A percentile compares a stretch with the other conserved stretches of the same genome.
These are phyloP conservation scores for Emergomyces africanus DNA, from an alignment of 2,329 filamentous ascomycete species.

Conservation along the genomic window DNA sequence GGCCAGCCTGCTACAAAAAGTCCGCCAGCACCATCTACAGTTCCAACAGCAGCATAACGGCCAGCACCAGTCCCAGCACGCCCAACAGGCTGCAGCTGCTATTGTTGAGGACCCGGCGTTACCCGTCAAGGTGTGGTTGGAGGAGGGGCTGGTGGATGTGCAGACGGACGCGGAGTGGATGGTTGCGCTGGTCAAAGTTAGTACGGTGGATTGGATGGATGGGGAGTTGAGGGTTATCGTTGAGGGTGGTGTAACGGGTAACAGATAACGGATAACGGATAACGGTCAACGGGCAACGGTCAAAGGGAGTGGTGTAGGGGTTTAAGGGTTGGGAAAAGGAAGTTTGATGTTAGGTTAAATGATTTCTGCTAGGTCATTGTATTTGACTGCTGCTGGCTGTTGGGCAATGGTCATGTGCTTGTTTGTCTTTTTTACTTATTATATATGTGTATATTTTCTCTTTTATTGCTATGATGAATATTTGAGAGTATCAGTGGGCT, in stretches of 20 bases:
- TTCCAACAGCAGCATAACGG: constrained; percentile 9
- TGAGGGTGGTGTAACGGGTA: constrained; percentile 16
- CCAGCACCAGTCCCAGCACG: constrained; percentile 7
- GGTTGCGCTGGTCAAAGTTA: constrained; percentile 30
- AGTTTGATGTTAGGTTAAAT: not conserved
- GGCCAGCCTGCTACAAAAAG: constrained; percentile 18
- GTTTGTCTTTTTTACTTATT: no score
- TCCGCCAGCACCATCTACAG: constrained; percentile 19
- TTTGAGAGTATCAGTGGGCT: not conserved
- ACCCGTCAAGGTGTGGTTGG: constrained; percentile 28
- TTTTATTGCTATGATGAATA: not conserved
- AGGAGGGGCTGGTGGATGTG: constrained; percentile 28
- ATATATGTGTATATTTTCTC: not conserved
- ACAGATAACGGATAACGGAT: no score
- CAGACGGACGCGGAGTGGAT: constrained; percentile 33
- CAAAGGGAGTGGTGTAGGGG: no score
- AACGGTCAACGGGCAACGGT: no score
- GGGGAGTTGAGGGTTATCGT: constrained; percentile 31
- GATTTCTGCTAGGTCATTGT: not conserved
- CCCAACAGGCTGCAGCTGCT: not conserved
- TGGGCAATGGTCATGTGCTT: no score
- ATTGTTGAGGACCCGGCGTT: constrained; percentile 6
- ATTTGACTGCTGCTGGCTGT: not conserved
- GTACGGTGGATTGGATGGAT: constrained; percentile 37
- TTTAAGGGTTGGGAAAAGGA: not conserved